Evolutionary conservation across 2,329 filamentous ascomycete genomes (phyloP), one percentile per base, ranked within the genome.

Genomic region (Cladosporium sp.): DNA sequence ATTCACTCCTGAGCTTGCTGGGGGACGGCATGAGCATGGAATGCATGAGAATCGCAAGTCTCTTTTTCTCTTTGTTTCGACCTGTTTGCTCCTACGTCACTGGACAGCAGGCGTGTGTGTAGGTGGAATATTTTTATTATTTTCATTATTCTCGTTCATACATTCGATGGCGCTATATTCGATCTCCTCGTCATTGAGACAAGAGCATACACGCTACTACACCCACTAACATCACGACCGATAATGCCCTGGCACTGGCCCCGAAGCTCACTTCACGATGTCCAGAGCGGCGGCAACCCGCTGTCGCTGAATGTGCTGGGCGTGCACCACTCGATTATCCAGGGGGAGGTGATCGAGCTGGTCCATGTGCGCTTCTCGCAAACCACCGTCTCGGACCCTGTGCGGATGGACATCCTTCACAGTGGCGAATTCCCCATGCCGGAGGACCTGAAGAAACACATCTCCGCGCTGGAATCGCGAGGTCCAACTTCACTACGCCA

Each of bases 191-290:
- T 27, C 22, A 27, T 27, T 27, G 22, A 27, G 22, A 27, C 22
- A 27, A 27, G n/a, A n/a, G 4, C 9, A 27, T 27, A 27, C 4
- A 4, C 9, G 4, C 22, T 27, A 27, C 22, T 9, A 27, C 22
- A 27, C 22, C 5, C 22, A 9, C 22, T 5, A 9, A 27, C 4
- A 27, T 5, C 22, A 27, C 22, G 22, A 27, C 22, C 9, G n/a
- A 27, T 11, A 13, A 47, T 47, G 43, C 43, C 43, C 34, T 47
- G 43, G 43, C 38, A 38, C 34, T 47, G 43, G 43, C 43, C 43
- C 7, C 24, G 43, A 47, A 47, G 32, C 20, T 47, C 43, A 17
- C 20, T 47, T 15, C 43, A 47, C 22, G 43, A 47, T 3, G 15
- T 39, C 17, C 43, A 47, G 12, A 30, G 32, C 11, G 20, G 43